phyloP scores from a whole-genome alignment of 192 early-diverging fungal genomes.

The Lunasporangiospora selenospora region DNA sequence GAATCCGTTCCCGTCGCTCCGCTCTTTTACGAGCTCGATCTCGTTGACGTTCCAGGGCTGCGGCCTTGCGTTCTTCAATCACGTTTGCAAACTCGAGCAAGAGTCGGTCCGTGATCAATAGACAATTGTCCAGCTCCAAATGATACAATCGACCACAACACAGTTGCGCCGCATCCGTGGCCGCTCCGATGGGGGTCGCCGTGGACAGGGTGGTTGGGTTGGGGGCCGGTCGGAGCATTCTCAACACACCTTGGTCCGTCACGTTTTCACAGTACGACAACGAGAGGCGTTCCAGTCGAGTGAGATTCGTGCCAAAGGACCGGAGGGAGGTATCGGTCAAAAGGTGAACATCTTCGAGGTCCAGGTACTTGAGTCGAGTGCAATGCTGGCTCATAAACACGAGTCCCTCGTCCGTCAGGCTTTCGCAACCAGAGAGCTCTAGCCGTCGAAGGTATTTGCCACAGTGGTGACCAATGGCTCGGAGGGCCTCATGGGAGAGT shows the following conservation, averaged over 20 bases:
- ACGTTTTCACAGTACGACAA: slow-evolving; percentile 43
- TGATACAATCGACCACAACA: slow-evolving; percentile 42
- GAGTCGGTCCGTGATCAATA: slow-evolving; percentile 49
- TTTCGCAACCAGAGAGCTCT: slow-evolving; percentile 53
- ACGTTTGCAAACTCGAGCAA: slow-evolving; percentile 54
- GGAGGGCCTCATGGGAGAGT: slow-evolving; percentile 45
- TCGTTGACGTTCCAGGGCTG: slow-evolving; percentile 5
- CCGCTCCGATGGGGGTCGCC: slow-evolving; percentile 11
- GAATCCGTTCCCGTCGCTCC: slow-evolving; percentile 23
- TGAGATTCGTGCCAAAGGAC: slow-evolving; percentile 44
- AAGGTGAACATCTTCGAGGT: slow-evolving; percentile 24
- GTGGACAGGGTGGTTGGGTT: slow-evolving; percentile 40
- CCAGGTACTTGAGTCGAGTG: slow-evolving; percentile 9
- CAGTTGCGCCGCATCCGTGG: background rate
- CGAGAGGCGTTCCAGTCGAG: slow-evolving; percentile 30
- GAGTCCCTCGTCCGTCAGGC: slow-evolving; percentile 51
- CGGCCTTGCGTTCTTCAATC: slow-evolving; percentile 35
- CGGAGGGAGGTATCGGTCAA: slow-evolving; percentile 45
- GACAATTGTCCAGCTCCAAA: slow-evolving; percentile 55
- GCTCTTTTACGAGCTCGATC: slow-evolving; percentile 32
- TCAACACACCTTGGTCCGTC: slow-evolving; percentile 37
- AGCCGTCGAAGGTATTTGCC: slow-evolving; percentile 49
- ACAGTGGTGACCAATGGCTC: slow-evolving; percentile 35
- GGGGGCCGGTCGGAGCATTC: slow-evolving; percentile 23
- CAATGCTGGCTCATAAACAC: slow-evolving; percentile 35